Evolutionary conservation across 2,329 filamentous ascomycete species (phyloP), one percentile per base, ranked within the genome.

Genomic region (Ophiostoma piceae): DNA sequence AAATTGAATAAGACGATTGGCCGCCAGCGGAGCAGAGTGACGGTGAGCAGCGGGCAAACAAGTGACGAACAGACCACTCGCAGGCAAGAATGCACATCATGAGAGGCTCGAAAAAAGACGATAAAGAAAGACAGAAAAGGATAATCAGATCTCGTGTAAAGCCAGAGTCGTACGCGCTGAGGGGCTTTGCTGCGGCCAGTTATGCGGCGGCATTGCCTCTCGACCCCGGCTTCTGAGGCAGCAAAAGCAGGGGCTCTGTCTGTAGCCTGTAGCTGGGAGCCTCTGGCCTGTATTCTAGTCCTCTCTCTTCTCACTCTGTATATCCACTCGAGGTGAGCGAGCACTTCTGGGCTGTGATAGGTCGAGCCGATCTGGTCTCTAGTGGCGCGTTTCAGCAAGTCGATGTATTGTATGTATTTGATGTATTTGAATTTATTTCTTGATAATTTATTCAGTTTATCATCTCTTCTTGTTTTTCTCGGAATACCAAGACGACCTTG

Each of bases 131-230:
- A 29, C 12, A 43, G 12, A 16, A 43, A 16, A 3, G 41, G 35
- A 35, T 35, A 5, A 35, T 35, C 35, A 8, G 35, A 35, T 35
- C 35, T 35, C 39, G 39, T 41, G 39, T 14, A 41, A 14, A 41
- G 35, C 22, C 8, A 35, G 57, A 67, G 67, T 19, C 9, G 22
- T 35, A 22, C 47, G 19, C 26, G 43, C 51, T 64, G 66, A 35
- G 69, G 67, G 29, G 41, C 29, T 37, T 64, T 64, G 57, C 69
- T 67, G 66, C 67, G 68, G 66, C 66, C 69, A 72, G 66, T 72
- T 54, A 72, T 71, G 71, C 71, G 51, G 62, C 71, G 39, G 51
- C 68, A 64, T 54, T 19, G 69, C 71, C 60, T 64, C 60, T 64
- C 14, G 60, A 64, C 60, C 29, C 60, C 29, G 60, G 60, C 29